Percentiles rank a stretch among this genome's conserved stretches.
phyloP scores from a whole-genome alignment of 768 basidiomycete species.

The Termitomyces sp. region DNA sequence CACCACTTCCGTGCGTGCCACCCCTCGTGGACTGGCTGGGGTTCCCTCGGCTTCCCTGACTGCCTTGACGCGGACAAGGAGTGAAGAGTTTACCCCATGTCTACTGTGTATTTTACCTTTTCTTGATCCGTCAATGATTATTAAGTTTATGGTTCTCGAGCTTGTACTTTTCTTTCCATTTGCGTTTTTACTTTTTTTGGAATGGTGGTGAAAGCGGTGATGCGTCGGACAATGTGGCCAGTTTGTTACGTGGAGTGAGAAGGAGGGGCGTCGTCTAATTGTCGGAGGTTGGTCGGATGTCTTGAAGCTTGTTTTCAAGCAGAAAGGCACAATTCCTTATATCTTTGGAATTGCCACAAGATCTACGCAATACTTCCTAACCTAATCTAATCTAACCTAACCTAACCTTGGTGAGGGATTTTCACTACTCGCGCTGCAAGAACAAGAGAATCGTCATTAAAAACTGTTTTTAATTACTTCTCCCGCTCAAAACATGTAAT shows the following conservation, averaged over 20 bases:
- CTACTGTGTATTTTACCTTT: not conserved
- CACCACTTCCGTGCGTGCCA: constrained; percentile 60
- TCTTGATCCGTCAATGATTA: not conserved
- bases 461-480: no score
- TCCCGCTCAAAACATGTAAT: no score
- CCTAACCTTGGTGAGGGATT: no score
- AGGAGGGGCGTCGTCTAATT: not conserved
- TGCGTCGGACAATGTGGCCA: not conserved
- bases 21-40: constrained; percentile 32
- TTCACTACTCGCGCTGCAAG: no score
- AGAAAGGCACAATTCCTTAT: no score
- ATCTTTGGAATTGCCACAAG: no score
- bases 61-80: constrained; percentile 12
- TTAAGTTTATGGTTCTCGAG: not conserved
- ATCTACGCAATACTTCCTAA: no score
- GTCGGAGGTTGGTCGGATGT: not conserved
- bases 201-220: not conserved
- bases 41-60: constrained; percentile 15
- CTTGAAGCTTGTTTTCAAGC: no score
- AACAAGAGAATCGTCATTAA: no score
- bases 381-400: no score
- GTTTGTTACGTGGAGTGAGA: no score
- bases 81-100: not conserved
- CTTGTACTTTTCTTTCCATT: no score
- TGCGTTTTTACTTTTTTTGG: not conserved